A percentile compares a stretch with the other conserved stretches of the same genome.
Evolutionary conservation across 345 rosid genomes (phyloP).

Genomic region (Leavenworthia alabamica): DNA sequence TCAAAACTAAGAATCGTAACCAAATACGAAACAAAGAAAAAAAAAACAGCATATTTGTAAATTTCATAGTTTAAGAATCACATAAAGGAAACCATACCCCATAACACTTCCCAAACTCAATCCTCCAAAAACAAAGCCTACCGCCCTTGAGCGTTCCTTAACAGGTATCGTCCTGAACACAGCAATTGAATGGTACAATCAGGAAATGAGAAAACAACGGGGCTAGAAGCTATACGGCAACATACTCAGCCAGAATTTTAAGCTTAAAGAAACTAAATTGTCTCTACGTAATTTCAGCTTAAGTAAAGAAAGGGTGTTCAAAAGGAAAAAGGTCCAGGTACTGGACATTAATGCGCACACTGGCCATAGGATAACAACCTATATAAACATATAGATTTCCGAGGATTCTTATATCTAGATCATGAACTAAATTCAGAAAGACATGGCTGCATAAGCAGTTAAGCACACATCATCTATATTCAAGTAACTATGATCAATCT

Average conservation of each 20-base stretch:
- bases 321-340: not conserved
- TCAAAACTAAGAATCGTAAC: not conserved
- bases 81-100: constrained; percentile 53
- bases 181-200: constrained; percentile 14
- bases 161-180: constrained; percentile 71
- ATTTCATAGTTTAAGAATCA: not conserved
- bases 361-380: constrained; percentile 1
- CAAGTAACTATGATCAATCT: constrained; percentile 14
- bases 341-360: not conserved
- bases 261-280: not conserved
- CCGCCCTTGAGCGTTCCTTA: constrained; percentile 89
- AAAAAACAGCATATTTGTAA: not conserved
- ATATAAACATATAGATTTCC: not conserved
- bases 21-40: not conserved
- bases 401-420: not conserved
- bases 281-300: not conserved
- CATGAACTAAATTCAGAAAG: not conserved
- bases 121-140: constrained; percentile 90
- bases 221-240: not conserved
- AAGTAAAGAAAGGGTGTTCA: not conserved
- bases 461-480: constrained; percentile 6
- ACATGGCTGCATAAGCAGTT: constrained; percentile 4
- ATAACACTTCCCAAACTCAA: constrained; percentile 81
- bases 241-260: not conserved
- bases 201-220: not conserved